Percentiles rank a stretch among this genome's conserved stretches.
Evolutionary conservation across 164 flowering plant genomes (phyloP).

Genomic region (Echeveria elegans): DNA sequence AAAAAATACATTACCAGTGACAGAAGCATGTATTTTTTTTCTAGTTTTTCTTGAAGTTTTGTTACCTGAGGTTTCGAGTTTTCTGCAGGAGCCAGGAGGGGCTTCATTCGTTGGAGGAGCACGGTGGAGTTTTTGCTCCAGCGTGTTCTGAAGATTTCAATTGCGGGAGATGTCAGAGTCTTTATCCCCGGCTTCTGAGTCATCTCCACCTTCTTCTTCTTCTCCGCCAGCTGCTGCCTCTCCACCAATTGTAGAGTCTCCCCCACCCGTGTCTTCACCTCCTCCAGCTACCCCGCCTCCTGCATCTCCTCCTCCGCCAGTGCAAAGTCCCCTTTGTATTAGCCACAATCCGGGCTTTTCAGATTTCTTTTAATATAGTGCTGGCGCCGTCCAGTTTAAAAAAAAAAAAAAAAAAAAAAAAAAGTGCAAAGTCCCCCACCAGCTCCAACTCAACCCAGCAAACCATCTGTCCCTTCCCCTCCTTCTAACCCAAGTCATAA

Average conservation of each 20-base stretch:
- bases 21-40: not conserved
- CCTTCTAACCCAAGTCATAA: conserved; percentile 9
- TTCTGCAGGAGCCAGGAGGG: not conserved
- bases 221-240: conserved; percentile 15
- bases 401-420: too few relatives aligned
- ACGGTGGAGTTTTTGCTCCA: not conserved
- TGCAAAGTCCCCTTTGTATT: not conserved
- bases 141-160: not conserved
- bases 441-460: conserved; percentile 2
- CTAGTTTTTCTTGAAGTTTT: not conserved
- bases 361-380: too few relatives aligned
- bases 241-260: conserved; percentile 10
- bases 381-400: too few relatives aligned
- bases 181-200: conserved; percentile 12
- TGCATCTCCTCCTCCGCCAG: too few relatives aligned
- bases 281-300: conserved; percentile 12
- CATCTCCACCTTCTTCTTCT: conserved; percentile 17
- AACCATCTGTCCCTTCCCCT: conserved; percentile 8
- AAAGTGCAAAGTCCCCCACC: too few relatives aligned
- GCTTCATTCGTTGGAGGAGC: not conserved
- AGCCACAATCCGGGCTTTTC: too few relatives aligned
- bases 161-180: conserved; percentile 11
- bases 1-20: not conserved
- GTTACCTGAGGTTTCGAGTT: not conserved
- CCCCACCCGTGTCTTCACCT: conserved; percentile 10